phyloP scores from a whole-genome alignment of 2,329 filamentous ascomycete species.

The Exophiala bonariae region DNA sequence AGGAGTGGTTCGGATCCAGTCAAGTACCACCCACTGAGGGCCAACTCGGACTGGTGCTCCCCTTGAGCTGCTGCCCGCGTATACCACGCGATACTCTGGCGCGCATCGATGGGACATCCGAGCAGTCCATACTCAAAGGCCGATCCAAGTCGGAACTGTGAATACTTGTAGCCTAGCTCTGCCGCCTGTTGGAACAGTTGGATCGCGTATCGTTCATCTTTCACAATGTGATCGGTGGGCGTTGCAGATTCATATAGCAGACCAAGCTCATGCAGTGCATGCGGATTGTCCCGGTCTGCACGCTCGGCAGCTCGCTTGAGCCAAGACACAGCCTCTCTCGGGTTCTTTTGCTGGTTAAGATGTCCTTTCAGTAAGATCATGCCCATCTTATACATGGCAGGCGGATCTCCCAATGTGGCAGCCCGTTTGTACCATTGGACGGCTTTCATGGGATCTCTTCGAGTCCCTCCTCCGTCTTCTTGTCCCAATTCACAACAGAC shows the following conservation, averaged over 20 bases:
- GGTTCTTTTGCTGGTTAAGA: slow-evolving; percentile 80
- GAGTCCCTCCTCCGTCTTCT: slow-evolving; percentile 90
- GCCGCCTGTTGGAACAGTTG: slow-evolving; percentile 82
- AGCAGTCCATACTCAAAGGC: slow-evolving; percentile 87
- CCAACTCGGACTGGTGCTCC: slow-evolving; percentile 88
- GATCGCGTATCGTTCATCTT: slow-evolving; percentile 80
- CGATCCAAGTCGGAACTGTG: slow-evolving; percentile 83
- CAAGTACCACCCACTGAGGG: slow-evolving; percentile 88
- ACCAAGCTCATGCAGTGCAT: slow-evolving; percentile 86
- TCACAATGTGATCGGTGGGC: slow-evolving; percentile 69
- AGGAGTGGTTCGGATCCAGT: slow-evolving; percentile 87
- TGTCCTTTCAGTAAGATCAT: slow-evolving; percentile 94
- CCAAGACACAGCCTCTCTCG: slow-evolving; percentile 85
- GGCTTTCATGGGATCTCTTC: slow-evolving; percentile 86
- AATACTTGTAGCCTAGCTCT: slow-evolving; percentile 90
- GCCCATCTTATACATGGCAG: slow-evolving; percentile 97
- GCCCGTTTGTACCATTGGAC: slow-evolving; percentile 98
- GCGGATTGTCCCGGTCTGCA: slow-evolving; percentile 86
- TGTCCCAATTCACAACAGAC: slow-evolving; percentile 97
- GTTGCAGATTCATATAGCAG: slow-evolving; percentile 59
- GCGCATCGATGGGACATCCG: slow-evolving; percentile 77
- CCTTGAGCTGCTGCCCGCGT: slow-evolving; percentile 85
- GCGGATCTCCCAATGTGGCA: slow-evolving; percentile 82
- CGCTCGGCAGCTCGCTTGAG: slow-evolving; percentile 88
- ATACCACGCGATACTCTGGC: slow-evolving; percentile 91